Base-by-base conservation (phyloP, 1,139 yeast genomes). In the Pichia sp. region DNA sequence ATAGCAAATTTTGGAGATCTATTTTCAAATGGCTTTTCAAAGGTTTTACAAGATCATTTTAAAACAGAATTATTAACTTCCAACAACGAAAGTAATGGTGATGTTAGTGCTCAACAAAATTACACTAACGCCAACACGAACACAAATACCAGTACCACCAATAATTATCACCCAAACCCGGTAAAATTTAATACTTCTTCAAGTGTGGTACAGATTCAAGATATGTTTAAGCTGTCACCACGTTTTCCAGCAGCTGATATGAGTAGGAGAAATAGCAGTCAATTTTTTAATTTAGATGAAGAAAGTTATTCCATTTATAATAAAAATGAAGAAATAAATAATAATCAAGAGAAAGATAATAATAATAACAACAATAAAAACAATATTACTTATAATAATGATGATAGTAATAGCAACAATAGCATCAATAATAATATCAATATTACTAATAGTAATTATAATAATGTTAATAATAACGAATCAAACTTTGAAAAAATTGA, bases 21-120 rank as follows among this genome's bases (percentile, higher is more conserved):
- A 14, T 61, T 62, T 46, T 59, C 67, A 6, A 60, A 59, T 3
- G 57, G 52, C 13, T 62, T 62, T 38, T 49, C 64, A 3, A 57
- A 51, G 43, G 44, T 60, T 9, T 50, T 62, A 14, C 62, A 56
- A 48, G 61, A 62, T 14, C 60, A 58, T 45, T 48, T 59, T 36
- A 59, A 53, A 50, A 45, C 46, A 5, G 55, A 53, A 44, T 43
- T 10, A 6, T 39, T 22, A 14, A 18, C 42, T 45, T n/a, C 11
- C 2, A n/a, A 44, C 5, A 30, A 16, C 9, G 9, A 13, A 7
- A 28, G 6, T 28, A 28, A n/a, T 28, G 22, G 19, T 25, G 9
- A 16, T 14, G 28, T 13, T 29, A 25, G 7, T 30, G 6, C 22
- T 3, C 10, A 39, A 19, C n/a, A 38, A 7, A 13, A n/a, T 5